Conservation (phyloP, 1,139 yeast species). For the Petasospora fabianii region DNA sequence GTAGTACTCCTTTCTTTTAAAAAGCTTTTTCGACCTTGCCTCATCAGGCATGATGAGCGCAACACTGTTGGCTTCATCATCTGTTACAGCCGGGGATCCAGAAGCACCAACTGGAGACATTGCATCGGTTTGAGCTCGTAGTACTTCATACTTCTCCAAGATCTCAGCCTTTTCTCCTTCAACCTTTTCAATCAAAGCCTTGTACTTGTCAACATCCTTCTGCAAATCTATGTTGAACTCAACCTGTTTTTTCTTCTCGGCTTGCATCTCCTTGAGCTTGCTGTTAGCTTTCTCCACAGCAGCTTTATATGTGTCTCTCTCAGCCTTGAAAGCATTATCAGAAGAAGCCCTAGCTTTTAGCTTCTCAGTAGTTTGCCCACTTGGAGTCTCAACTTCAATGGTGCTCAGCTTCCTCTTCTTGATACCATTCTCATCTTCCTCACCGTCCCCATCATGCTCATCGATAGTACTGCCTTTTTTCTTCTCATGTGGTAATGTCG, state of each 20-base stretch:
- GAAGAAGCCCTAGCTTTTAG: background rate
- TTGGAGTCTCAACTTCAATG: slow-evolving; percentile 17
- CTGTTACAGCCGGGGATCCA: slow-evolving; percentile 3
- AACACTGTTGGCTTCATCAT: background rate
- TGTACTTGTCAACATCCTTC: slow-evolving; percentile 3
- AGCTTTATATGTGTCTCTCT: slow-evolving; percentile 11
- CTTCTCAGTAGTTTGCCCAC: slow-evolving; percentile 2
- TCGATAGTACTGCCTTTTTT: background rate
- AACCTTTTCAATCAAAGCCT: background rate
- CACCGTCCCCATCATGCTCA: background rate
- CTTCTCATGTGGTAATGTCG: slow-evolving; percentile 1
- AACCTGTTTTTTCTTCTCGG: background rate
- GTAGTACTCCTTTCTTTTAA: slow-evolving; percentile 18
- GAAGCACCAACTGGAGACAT: slow-evolving; percentile 3
- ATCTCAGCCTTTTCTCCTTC: slow-evolving; percentile 10
- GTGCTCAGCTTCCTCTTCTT: slow-evolving; percentile 12
- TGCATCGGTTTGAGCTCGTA: slow-evolving; percentile 2
- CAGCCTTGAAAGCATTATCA: slow-evolving; percentile 8
- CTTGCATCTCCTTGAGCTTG: slow-evolving; percentile 1
- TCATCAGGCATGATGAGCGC: background rate
- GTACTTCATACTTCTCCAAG: slow-evolving; percentile 6
- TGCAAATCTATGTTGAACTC: slow-evolving; percentile 1
- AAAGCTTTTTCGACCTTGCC: background rate
- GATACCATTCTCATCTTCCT: slow-evolving; percentile 9
- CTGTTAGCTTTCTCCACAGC: slow-evolving; percentile 2